Evolutionary conservation across 2,329 filamentous ascomycete species (phyloP).

Genomic region (Fonsecaea multimorphosa): DNA sequence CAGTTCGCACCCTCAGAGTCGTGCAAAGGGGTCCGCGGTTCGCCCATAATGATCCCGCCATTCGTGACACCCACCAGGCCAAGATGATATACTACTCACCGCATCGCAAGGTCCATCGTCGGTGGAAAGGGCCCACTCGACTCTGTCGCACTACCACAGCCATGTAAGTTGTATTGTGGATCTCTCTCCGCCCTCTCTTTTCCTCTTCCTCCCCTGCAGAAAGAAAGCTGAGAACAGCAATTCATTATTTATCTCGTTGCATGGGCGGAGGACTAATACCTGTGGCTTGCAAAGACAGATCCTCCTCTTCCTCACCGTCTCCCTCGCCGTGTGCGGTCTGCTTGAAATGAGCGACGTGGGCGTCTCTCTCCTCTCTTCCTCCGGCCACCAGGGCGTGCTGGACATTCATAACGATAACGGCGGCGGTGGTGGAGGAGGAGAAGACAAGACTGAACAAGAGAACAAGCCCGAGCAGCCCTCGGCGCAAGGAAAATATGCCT

Average conservation of each 20-base stretch:
- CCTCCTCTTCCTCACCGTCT: conserved; percentile 69
- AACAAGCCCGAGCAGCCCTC: conserved; percentile 2
- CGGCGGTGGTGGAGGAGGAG: conserved; percentile 5
- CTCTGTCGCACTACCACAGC: conserved; percentile 32
- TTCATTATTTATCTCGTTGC: background rate
- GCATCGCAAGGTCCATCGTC: conserved; percentile 31
- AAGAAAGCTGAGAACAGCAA: background rate
- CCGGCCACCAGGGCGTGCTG: conserved; percentile 27
- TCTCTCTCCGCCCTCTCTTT: background rate
- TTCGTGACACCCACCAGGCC: background rate
- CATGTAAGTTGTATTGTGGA: conserved; percentile 30
- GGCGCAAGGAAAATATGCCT: conserved; percentile 15
- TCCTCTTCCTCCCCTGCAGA: background rate
- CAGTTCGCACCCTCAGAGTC: background rate
- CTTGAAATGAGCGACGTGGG: conserved; percentile 28
- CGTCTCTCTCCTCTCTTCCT: conserved; percentile 10
- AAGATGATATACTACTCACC: conserved; percentile 26
- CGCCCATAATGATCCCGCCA: background rate
- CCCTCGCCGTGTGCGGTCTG: conserved; percentile 64
- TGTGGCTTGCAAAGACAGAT: conserved; percentile 17
- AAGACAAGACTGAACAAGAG: background rate
- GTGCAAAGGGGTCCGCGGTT: background rate
- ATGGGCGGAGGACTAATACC: background rate
- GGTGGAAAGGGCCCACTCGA: conserved; percentile 26
- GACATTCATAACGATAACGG: conserved; percentile 28